Percentiles rank a stretch among this genome's conserved stretches.
phyloP scores from a whole-genome alignment of 163 green algal species.

The Chlamydomonas reinhardtii region DNA sequence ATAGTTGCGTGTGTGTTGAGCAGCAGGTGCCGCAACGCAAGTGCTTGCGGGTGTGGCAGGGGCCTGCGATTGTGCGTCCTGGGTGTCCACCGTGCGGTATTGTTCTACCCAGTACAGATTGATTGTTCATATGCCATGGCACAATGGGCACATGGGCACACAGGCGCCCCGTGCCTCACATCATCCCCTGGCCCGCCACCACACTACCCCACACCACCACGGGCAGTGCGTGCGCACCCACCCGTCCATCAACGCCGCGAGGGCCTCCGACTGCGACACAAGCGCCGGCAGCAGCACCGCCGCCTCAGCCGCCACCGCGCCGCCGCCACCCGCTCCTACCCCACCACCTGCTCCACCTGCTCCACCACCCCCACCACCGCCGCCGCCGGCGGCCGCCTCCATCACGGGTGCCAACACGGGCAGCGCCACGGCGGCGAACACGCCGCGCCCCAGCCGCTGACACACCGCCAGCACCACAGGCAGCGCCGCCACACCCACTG shows the following conservation, averaged over 20 bases:
- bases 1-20: too few relatives aligned
- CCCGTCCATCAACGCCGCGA: constrained; percentile 27
- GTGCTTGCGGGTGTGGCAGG: too few relatives aligned
- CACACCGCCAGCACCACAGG: not conserved
- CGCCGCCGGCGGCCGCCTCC: not conserved
- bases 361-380: not conserved
- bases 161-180: too few relatives aligned
- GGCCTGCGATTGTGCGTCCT: too few relatives aligned
- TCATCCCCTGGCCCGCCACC: too few relatives aligned
- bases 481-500: constrained; percentile 3
- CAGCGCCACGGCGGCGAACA: not conserved
- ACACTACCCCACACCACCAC: too few relatives aligned
- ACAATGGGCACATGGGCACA: too few relatives aligned
- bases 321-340: not conserved
- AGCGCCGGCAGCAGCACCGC: not conserved
- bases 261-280: constrained; percentile 2
- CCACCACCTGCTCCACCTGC: not conserved
- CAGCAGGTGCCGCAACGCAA: too few relatives aligned
- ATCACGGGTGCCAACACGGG: not conserved
- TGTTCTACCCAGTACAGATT: too few relatives aligned
- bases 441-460: not conserved
- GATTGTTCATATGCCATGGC: too few relatives aligned
- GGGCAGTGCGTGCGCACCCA: not conserved
- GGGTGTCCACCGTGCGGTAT: too few relatives aligned
- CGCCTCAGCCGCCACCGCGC: not conserved